Evolutionary conservation across 2,329 filamentous ascomycete species (phyloP).

Genomic region (Teratosphaeria nubilosa): DNA sequence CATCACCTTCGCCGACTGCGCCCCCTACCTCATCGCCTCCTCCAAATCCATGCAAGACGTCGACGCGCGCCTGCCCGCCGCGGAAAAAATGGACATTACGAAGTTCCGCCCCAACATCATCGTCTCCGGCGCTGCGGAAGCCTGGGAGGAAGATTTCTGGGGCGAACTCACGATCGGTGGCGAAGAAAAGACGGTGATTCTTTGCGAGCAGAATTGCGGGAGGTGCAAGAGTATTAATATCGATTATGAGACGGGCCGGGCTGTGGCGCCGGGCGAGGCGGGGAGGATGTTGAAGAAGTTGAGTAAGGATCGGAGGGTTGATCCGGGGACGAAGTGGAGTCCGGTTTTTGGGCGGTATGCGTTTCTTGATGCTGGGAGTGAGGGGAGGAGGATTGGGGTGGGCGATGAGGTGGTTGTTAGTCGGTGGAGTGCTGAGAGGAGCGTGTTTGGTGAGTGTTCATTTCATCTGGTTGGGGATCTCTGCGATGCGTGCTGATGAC

Average conservation of each 20-base stretch:
- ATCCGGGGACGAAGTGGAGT: conserved; percentile 35
- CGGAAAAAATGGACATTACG: conserved; percentile 31
- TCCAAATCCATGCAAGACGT: conserved; percentile 61
- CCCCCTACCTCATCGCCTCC: conserved; percentile 64
- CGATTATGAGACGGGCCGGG: conserved; percentile 36
- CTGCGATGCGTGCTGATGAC: not conserved
- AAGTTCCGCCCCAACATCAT: conserved; percentile 41
- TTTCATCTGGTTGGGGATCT: not conserved
- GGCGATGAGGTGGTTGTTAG: conserved; percentile 35
- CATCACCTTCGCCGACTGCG: conserved; percentile 64
- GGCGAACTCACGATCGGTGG: conserved; percentile 24
- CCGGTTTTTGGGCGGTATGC: conserved; percentile 41
- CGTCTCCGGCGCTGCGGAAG: conserved; percentile 28
- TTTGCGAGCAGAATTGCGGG: conserved; percentile 36
- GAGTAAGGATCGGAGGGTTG: conserved; percentile 35
- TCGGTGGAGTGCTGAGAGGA: conserved; percentile 30
- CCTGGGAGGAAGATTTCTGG: conserved; percentile 41
- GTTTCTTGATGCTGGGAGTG: conserved; percentile 27
- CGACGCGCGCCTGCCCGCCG: conserved; percentile 31
- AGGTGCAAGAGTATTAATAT: conserved; percentile 39
- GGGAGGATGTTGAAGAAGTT: conserved; percentile 37
- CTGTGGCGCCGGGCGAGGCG: conserved; percentile 23
- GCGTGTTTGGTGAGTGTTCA: conserved; percentile 32
- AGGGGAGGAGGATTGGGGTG: conserved; percentile 26
- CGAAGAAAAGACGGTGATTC: conserved; percentile 22